Evolutionary conservation across 2,329 filamentous ascomycete genomes (phyloP), one percentile per base, ranked within the genome.

Genomic region (Colletotrichum sp.): DNA sequence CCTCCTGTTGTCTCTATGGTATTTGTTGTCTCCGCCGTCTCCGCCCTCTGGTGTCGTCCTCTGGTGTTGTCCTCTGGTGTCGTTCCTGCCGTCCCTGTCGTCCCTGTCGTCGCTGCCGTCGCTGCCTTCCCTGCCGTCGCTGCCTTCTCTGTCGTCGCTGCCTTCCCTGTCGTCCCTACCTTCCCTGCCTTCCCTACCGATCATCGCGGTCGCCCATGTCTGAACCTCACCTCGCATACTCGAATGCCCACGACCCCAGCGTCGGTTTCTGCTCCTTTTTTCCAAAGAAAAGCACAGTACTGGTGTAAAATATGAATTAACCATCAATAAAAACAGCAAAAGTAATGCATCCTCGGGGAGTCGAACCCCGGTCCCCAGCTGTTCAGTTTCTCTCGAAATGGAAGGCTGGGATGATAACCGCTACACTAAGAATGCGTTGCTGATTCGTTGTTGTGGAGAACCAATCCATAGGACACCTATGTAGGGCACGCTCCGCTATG

Each of bases 331-430:
- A n/a, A 48, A 12, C 3, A 21, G n/a, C 43, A 52, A 52, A 52
- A 24, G 2, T n/a, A 2, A 21, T 52, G 43, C 43, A 52, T 52
- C 43, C 43, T 52, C 43, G 43, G 43, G 43, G 43, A 52, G n/a
- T 52, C 43, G 43, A 52, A 52, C 43, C 43, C 43, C 43, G 43
- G 43, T 52, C 43, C 43, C 43, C 43, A 52, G 43, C 43, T 52
- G 6, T 1, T 0, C n/a, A 0, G 0, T 13, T 52, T 13, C n/a
- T 0, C 1, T 36, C 0, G 34, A 2, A 21, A 13, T 52, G 43
- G 43, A 52, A 52, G 43, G 43, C 43, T 52, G 43, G 43, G 43
- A 52, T 52, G 43, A 52, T 52, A 52, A 52, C 43, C 43, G n/a
- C 43, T 52, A 52, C 43, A 52, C 43, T 52, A 52, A 52, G 43